Evolutionary conservation across 2,329 filamentous ascomycete species (phyloP).

Genomic region (Venturia asperata): DNA sequence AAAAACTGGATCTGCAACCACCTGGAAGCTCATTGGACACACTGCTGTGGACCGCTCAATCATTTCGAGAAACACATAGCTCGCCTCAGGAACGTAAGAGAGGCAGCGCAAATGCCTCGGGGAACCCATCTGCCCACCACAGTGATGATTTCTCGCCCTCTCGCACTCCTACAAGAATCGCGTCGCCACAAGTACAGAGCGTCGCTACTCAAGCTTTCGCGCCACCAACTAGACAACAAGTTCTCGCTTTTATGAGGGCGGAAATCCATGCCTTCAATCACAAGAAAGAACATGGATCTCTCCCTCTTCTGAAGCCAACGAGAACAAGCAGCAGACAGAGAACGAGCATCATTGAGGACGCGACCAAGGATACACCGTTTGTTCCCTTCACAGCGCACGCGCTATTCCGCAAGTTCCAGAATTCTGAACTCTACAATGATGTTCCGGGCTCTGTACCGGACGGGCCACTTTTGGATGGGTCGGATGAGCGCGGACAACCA

Average conservation of each 20-base stretch:
- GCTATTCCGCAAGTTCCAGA: not conserved
- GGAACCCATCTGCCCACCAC: not conserved
- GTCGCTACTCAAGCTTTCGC: not conserved
- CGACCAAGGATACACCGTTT: not conserved
- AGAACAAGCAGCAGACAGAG: not conserved
- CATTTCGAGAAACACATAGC: not conserved
- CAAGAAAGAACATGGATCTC: not conserved
- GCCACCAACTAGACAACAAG: slow-evolving; percentile 3
- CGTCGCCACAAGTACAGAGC: not conserved
- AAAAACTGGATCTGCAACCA: not conserved
- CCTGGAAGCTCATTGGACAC: not conserved
- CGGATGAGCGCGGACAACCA: not conserved
- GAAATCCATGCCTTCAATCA: not conserved
- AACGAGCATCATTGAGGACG: not conserved
- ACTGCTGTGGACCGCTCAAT: not conserved
- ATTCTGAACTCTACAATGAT: not conserved
- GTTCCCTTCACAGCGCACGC: not conserved
- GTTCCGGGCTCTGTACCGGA: not conserved
- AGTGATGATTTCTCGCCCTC: not conserved
- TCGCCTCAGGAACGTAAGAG: not conserved
- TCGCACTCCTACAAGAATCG: not conserved
- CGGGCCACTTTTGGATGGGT: not conserved
- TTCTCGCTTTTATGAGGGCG: not conserved
- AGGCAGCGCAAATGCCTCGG: not conserved
- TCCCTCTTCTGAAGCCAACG: not conserved